Evolutionary conservation across 305 asterid genomes (phyloP).

Genomic region (Salvia sclarea): DNA sequence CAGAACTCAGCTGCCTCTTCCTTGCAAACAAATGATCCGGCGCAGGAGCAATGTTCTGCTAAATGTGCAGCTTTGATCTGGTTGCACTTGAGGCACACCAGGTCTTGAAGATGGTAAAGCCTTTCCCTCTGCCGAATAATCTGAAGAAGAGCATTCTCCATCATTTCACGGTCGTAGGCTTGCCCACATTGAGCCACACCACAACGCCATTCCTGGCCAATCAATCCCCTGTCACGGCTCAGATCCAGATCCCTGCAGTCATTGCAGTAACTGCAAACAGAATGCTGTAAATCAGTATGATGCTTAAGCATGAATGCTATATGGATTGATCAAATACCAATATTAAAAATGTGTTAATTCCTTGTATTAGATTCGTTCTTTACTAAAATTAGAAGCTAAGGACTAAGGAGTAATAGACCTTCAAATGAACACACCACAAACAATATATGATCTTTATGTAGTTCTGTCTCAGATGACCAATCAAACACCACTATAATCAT

Average conservation of each 20-base stretch:
- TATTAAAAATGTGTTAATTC: not conserved
- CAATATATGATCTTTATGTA: not conserved
- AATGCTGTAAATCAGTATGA: slow-evolving; percentile 13
- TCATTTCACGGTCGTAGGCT: slow-evolving; percentile 75
- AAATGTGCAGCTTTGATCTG: slow-evolving; percentile 87
- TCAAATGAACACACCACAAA: not conserved
- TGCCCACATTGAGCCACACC: slow-evolving; percentile 80
- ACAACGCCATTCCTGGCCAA: slow-evolving; percentile 79
- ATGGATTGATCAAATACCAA: no score
- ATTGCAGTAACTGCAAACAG: slow-evolving; percentile 73
- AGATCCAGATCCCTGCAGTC: slow-evolving; percentile 90
- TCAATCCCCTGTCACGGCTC: slow-evolving; percentile 61
- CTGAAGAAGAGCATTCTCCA: slow-evolving; percentile 86
- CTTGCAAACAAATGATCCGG: slow-evolving; percentile 84
- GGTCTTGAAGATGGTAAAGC: slow-evolving; percentile 85
- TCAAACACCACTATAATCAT: not conserved
- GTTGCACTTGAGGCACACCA: slow-evolving; percentile 84
- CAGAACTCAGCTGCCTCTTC: slow-evolving; percentile 61
- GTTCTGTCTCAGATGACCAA: not conserved
- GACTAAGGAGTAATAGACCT: not conserved
- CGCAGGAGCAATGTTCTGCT: slow-evolving; percentile 77
- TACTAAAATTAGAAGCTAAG: not conserved
- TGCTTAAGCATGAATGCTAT: not conserved
- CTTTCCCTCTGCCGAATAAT: slow-evolving; percentile 82
- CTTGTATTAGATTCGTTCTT: not conserved